Evolutionary conservation across 1,139 yeast species (phyloP).

Genomic region (Saccharomyces hybrid): DNA sequence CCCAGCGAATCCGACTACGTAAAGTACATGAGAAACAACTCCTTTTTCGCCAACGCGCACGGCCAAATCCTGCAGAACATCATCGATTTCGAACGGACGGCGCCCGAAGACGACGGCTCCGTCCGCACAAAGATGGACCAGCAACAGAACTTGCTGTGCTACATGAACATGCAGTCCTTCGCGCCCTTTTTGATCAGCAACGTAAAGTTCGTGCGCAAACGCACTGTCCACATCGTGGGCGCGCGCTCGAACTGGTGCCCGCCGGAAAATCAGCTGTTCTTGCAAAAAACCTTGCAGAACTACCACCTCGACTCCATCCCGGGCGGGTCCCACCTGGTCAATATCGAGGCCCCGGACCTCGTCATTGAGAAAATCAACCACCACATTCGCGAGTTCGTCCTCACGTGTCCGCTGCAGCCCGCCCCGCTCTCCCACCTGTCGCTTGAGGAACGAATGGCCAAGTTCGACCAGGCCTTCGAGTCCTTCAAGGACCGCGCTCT

Average conservation of each 20-base stretch:
- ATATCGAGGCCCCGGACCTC: constrained; percentile 48
- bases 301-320: constrained; percentile 35
- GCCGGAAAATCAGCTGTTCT: constrained; percentile 32
- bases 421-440: not conserved
- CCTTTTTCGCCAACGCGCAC: constrained; percentile 42
- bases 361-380: constrained; percentile 29
- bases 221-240: constrained; percentile 46
- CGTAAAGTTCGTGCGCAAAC: constrained; percentile 37
- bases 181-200: constrained; percentile 33
- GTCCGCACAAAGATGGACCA: constrained; percentile 36
- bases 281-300: constrained; percentile 25
- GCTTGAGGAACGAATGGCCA: not conserved
- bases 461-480: not conserved
- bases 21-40: constrained; percentile 37
- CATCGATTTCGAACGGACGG: constrained; percentile 36
- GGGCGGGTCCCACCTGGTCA: constrained; percentile 46
- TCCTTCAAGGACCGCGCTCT: not conserved
- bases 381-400: constrained; percentile 9
- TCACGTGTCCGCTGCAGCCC: not conserved
- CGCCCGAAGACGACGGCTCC: constrained; percentile 32
- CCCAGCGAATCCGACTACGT: constrained; percentile 35
- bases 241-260: constrained; percentile 49
- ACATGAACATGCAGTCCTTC: constrained; percentile 37
- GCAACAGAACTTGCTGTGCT: constrained; percentile 44
- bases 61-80: constrained; percentile 41